phyloP scores from a whole-genome alignment of 805 yeast genomes.

The Wickerhamiella cacticola region DNA sequence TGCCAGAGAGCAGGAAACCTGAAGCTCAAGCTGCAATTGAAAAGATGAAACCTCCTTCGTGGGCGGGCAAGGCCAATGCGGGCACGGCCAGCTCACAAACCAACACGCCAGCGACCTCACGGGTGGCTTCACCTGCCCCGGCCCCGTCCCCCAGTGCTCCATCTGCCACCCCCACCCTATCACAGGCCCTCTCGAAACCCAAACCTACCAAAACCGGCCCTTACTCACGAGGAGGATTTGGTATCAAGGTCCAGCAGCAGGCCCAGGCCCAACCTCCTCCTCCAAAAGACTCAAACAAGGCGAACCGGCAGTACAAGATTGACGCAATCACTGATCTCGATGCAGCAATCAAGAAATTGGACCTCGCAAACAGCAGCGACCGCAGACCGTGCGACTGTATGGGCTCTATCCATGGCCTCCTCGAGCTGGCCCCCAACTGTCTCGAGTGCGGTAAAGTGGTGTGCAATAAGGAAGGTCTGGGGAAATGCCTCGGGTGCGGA shows the following conservation, averaged over 20 bases:
- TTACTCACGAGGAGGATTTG: constrained; percentile 3
- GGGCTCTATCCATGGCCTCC: constrained; percentile 78
- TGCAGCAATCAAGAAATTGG: constrained; percentile 44
- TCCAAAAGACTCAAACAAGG: constrained; percentile 1
- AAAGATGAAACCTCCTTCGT: constrained; percentile 2
- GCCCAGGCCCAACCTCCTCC: not conserved
- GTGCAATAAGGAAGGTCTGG: constrained; percentile 79
- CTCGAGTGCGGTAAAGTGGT: constrained; percentile 88
- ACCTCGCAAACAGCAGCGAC: constrained; percentile 28
- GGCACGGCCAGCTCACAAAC: not conserved
- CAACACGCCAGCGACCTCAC: not conserved
- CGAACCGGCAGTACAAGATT: constrained; percentile 31
- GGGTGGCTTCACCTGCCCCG: not conserved
- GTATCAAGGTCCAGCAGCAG: not conserved
- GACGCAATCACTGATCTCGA: constrained; percentile 55
- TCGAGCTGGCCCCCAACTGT: constrained; percentile 87
- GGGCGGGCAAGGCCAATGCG: not conserved
- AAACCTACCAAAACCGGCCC: not conserved
- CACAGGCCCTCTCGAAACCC: too few relatives aligned
- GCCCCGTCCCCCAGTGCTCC: not conserved
- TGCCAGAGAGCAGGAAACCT: constrained; percentile 9
- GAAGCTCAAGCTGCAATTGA: constrained; percentile 9
- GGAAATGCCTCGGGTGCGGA: constrained; percentile 81
- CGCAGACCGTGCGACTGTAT: constrained; percentile 60
- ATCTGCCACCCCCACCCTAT: not conserved